These are phyloP conservation scores for Botrytis sinoallii DNA, from an alignment of 2,329 filamentous ascomycete genomes.

Conservation along the genomic window DNA sequence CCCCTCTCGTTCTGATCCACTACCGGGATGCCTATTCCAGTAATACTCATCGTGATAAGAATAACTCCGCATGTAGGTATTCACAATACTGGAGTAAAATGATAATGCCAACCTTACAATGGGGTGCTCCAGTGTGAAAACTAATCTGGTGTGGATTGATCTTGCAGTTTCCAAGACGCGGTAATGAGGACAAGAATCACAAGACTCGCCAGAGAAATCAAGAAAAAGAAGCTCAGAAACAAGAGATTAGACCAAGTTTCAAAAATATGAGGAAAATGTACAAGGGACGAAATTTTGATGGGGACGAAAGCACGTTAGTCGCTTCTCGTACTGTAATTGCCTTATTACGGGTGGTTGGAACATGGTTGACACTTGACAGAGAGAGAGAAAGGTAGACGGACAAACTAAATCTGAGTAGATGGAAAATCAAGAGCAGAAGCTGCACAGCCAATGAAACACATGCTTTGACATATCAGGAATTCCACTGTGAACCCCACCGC, in stretches of 20 bases:
- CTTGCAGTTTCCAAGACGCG: conserved; percentile 2
- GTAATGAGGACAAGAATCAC: not conserved
- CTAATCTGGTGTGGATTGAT: not conserved
- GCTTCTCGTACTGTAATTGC: not conserved
- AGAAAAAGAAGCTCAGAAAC: not conserved
- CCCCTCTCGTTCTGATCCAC: conserved; percentile 10
- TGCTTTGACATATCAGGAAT: not conserved
- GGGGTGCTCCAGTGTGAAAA: not conserved
- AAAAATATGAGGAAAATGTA: not conserved
- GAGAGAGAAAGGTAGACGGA: not conserved
- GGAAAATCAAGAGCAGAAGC: not conserved
- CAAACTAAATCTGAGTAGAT: not conserved
- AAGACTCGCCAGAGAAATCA: not conserved
- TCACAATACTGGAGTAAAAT: not conserved
- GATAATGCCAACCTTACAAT: conserved; percentile 5
- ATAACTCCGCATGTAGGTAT: not conserved
- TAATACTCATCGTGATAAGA: not conserved
- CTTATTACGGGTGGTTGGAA: not conserved
- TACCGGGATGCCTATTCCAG: conserved; percentile 4
- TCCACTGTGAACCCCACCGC: not conserved
- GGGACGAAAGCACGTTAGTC: not conserved
- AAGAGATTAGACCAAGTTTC: not conserved
- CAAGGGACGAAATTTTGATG: not conserved
- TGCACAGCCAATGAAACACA: not conserved
- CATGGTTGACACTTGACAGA: not conserved